Base-by-base conservation (phyloP, 2,329 filamentous ascomycete species). In the Atkinsonella texensis region DNA sequence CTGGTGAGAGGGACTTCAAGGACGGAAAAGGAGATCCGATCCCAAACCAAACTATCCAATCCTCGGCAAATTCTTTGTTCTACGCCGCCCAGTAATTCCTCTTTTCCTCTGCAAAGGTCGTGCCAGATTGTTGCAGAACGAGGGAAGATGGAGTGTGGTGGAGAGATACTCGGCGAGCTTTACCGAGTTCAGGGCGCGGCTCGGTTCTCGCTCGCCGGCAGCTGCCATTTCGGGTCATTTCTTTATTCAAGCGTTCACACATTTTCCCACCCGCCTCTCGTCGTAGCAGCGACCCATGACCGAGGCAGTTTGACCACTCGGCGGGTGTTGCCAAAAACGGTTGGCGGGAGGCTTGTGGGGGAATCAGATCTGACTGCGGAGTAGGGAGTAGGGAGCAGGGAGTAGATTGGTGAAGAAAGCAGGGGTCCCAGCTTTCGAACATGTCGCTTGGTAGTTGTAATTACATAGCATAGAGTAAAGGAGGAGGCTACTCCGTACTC, bases 101-200 rank as follows among this genome's bases (percentile, higher is more conserved):
- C 38, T n/a, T 17, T n/a, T 18, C 40, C 28, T 48, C 46, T 20
- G 45, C 46, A 38, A 17, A 35, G 6, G 11, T 45, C n/a, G 43
- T 44, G n/a, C 39, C 47, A 5, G 32, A 23, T 40, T 41, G 20
- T 48, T 15, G 38, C 38, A 41, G 23, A 28, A 48, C 18, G 7
- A 39, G n/a, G 28, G n/a, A 39, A 43, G 31, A 47, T 40, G 52
- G 51, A 31, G 28, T 20, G 31, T 17, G 41, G 46, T 49, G 41
- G 49, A 51, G 46, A 48, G 40, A 28, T 12, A 20, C 33, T 32
- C 49, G 47, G 52, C 52, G 49, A 51, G 18, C n/a, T 13, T 50
- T 51, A 42, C 48, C 45, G 32, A 51, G 48, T 48, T 17, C 5
- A 51, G 52, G 31, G n/a, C 43, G 20, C 28, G 42, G 10, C 2